These are phyloP conservation scores for Arachis stenosperma DNA, from an alignment of 306 rosid species.

Conservation along the genomic window DNA sequence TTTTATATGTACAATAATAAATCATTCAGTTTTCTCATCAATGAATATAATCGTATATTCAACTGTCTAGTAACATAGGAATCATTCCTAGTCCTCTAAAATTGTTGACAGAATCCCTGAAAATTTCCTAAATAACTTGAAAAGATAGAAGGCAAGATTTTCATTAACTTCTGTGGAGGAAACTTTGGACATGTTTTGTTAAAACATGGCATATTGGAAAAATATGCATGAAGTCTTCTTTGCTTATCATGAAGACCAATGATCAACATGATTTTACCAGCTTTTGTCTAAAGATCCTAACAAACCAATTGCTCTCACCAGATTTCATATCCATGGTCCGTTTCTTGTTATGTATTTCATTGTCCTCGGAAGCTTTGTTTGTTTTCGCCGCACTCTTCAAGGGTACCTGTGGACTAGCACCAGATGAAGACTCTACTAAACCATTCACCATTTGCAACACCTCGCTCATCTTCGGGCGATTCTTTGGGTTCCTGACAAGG, in stretches of 20 bases:
- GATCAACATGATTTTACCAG: slow-evolving; percentile 60
- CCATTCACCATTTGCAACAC: slow-evolving; percentile 80
- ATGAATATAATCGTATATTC: neutral
- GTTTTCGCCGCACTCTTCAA: slow-evolving; percentile 44
- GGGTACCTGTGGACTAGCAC: slow-evolving; percentile 52
- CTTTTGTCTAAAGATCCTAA: slow-evolving; percentile 62
- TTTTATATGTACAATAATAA: neutral
- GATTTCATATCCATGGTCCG: slow-evolving; percentile 53
- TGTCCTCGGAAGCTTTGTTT: slow-evolving; percentile 40
- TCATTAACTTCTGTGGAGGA: neutral
- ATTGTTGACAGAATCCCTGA: slow-evolving; percentile 9
- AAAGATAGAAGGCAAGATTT: neutral
- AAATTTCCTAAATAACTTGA: slow-evolving; percentile 32
- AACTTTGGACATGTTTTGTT: neutral
- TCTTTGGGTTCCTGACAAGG: slow-evolving; percentile 75
- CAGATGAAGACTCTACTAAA: slow-evolving; percentile 49
- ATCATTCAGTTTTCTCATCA: neutral
- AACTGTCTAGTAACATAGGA: neutral
- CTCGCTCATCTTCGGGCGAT: slow-evolving; percentile 96
- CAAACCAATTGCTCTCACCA: slow-evolving; percentile 67
- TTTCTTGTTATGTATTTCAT: slow-evolving; percentile 48
- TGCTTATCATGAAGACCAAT: slow-evolving; percentile 34
- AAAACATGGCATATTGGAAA: neutral
- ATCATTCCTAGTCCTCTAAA: slow-evolving; percentile 12
- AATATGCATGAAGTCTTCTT: slow-evolving; percentile 33